A percentile compares a stretch with the other conserved stretches of the same genome.
Evolutionary conservation across 495 filamentous ascomycete genomes (phyloP).

Genomic region (Xylaria longipes): DNA sequence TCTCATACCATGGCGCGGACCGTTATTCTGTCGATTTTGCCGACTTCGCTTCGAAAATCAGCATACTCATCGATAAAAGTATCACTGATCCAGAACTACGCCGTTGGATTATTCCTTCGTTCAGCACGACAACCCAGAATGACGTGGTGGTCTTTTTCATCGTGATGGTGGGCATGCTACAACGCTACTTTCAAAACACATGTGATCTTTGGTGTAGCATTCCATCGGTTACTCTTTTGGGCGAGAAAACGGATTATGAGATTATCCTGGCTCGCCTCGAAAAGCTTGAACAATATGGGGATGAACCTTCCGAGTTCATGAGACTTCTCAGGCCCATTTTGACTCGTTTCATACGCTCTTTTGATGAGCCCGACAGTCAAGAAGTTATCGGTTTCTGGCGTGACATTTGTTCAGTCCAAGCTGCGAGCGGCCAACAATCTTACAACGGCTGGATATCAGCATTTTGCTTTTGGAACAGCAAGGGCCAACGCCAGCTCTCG

Average conservation of each 20-base stretch:
- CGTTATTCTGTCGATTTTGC: conserved; percentile 5
- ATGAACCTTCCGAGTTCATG: conserved; percentile 35
- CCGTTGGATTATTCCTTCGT: conserved; percentile 38
- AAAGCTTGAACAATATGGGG: conserved; percentile 45
- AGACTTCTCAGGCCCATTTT: neutral
- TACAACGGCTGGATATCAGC: conserved; percentile 9
- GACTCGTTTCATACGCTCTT: neutral
- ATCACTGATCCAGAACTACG: conserved; percentile 24
- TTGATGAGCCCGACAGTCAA: neutral
- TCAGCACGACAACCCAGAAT: conserved; percentile 34
- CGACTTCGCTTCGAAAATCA: neutral
- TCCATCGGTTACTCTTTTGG: conserved; percentile 57
- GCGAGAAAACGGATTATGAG: conserved; percentile 50
- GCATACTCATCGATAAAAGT: conserved; percentile 5
- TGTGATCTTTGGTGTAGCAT: conserved; percentile 49
- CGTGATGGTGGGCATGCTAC: conserved; percentile 1
- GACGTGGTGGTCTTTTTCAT: conserved; percentile 30
- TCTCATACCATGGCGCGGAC: neutral
- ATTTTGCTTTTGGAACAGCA: neutral
- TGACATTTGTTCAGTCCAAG: neutral
- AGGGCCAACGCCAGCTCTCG: neutral
- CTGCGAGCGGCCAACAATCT: neutral
- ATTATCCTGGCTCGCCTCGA: conserved; percentile 43
- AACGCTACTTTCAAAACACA: neutral
- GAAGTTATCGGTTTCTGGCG: neutral